Percentiles rank a stretch among this genome's conserved stretches.
Conservation (phyloP, 257 asterid species). For the Solanum corneliomulleri region DNA sequence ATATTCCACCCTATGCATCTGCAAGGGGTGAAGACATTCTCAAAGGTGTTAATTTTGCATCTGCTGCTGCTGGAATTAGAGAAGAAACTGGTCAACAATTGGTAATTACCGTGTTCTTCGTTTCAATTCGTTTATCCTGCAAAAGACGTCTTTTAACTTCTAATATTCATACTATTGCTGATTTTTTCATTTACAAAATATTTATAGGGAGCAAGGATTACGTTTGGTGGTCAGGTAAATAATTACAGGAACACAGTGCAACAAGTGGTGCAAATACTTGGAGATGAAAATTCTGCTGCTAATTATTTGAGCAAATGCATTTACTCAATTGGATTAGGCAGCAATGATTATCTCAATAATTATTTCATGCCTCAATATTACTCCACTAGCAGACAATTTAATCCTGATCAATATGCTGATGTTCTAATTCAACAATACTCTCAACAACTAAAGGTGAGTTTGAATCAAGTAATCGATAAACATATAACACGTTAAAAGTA, state of each 20-base stretch:
- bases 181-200: not conserved
- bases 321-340: conserved; percentile 32
- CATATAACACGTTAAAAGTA: not conserved
- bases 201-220: conserved; percentile 58
- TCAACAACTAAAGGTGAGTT: conserved; percentile 18
- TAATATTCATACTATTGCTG: not conserved
- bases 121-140: too few relatives aligned
- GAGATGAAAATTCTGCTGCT: conserved; percentile 22
- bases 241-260: conserved; percentile 69
- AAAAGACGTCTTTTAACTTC: too few relatives aligned
- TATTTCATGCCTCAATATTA: conserved; percentile 37
- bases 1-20: conserved; percentile 26
- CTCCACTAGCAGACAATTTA: conserved; percentile 20
- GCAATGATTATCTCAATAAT: conserved; percentile 44
- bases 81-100: conserved; percentile 31
- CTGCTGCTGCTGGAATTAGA: conserved; percentile 56
- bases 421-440: conserved; percentile 26
- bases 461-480: not conserved
- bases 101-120: not conserved
- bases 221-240: conserved; percentile 46
- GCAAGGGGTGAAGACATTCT: conserved; percentile 23
- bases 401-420: conserved; percentile 29
- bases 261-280: conserved; percentile 33
- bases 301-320: conserved; percentile 30
- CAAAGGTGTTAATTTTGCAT: conserved; percentile 43